These are phyloP conservation scores for Aspergillus panamensis DNA, from an alignment of 495 filamentous ascomycete species.

Conservation along the genomic window DNA sequence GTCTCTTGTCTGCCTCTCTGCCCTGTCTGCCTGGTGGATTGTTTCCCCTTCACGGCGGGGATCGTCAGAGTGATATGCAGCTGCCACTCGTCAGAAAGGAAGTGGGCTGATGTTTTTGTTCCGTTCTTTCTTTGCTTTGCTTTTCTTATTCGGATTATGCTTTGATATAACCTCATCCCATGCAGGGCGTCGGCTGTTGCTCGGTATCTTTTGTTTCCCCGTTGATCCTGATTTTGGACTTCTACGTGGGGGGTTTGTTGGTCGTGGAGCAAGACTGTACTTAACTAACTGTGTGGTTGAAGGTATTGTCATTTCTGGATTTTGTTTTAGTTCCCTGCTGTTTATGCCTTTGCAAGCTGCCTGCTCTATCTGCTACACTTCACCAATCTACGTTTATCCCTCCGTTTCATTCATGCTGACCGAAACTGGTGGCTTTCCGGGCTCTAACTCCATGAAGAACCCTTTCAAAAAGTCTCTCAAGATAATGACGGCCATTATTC, in stretches of 20 bases:
- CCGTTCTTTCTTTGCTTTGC: background rate
- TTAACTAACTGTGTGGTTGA: slow-evolving; percentile 11
- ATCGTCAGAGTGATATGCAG: slow-evolving; percentile 18
- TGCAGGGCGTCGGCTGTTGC: slow-evolving; percentile 16
- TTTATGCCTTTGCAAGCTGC: background rate
- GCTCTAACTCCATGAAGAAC: slow-evolving; percentile 26
- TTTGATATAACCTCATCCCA: slow-evolving; percentile 32
- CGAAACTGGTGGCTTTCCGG: slow-evolving; percentile 7
- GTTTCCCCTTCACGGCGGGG: slow-evolving; percentile 6
- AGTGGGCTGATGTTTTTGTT: background rate
- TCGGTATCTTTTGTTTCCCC: slow-evolving; percentile 1
- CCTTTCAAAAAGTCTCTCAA: slow-evolving; percentile 24
- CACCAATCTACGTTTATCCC: no score
- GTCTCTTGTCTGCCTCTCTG: slow-evolving; percentile 16
- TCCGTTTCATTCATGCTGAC: slow-evolving; percentile 17
- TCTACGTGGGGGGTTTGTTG: slow-evolving; percentile 1
- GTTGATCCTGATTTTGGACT: slow-evolving; percentile 3
- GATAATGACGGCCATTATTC: slow-evolving; percentile 37
- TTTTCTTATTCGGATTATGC: slow-evolving; percentile 13
- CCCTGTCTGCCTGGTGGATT: slow-evolving; percentile 1
- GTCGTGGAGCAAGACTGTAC: background rate
- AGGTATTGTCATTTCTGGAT: background rate
- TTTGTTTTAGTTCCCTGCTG: background rate
- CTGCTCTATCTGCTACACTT: background rate
- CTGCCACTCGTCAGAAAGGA: slow-evolving; percentile 4